A percentile compares a stretch with the other conserved stretches of the same genome.
Conservation (phyloP, 495 filamentous ascomycete species). For the Xylona heveae region DNA sequence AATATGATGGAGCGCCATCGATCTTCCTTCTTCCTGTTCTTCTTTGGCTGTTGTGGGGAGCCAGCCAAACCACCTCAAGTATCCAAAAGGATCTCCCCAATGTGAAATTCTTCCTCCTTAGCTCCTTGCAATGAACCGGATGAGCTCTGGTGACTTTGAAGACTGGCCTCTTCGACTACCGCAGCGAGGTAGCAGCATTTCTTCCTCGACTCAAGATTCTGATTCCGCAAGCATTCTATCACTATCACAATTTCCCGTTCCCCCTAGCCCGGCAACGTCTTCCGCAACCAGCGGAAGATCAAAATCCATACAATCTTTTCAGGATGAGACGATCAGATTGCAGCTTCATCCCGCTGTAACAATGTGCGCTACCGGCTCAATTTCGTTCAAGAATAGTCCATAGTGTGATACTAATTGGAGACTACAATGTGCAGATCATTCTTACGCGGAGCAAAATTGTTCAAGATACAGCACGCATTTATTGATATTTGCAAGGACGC, state of each 20-base stretch:
- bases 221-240: slow-evolving; percentile 17
- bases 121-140: no score
- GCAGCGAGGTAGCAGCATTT: slow-evolving; percentile 18
- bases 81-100: no score
- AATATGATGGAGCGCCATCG: no score
- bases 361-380: slow-evolving; percentile 9
- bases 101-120: no score
- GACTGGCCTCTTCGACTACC: slow-evolving; percentile 18
- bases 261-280: slow-evolving; percentile 14
- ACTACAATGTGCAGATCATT: slow-evolving; percentile 17
- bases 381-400: not conserved
- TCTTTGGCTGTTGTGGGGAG: no score
- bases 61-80: no score
- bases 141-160: no score
- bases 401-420: not conserved
- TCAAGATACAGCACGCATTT: slow-evolving; percentile 21
- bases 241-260: slow-evolving; percentile 9
- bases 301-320: slow-evolving; percentile 14
- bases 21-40: no score
- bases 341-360: slow-evolving; percentile 19
- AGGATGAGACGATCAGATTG: slow-evolving; percentile 19
- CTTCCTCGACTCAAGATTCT: slow-evolving; percentile 21
- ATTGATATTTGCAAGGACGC: slow-evolving; percentile 24
- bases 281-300: slow-evolving; percentile 15
- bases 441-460: slow-evolving; percentile 17